These are phyloP conservation scores for Colletotrichum cordylinicola DNA, from an alignment of 2,329 filamentous ascomycete genomes.

Conservation along the genomic window DNA sequence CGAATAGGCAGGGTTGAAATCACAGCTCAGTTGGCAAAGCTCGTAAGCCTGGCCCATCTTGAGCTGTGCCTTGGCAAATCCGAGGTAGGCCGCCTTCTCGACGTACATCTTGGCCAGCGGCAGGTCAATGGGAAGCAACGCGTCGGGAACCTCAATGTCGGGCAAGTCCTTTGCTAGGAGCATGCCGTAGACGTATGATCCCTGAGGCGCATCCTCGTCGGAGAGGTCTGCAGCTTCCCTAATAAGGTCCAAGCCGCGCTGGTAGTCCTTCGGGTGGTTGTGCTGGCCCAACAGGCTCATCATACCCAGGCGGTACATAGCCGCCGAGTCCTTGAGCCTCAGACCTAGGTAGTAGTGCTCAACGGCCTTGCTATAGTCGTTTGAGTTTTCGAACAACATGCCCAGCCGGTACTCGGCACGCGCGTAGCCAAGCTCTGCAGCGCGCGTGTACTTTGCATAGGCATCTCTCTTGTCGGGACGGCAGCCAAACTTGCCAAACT, in stretches of 20 bases:
- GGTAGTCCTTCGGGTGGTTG: slow-evolving; percentile 83
- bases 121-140: slow-evolving; percentile 73
- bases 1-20: slow-evolving; percentile 91
- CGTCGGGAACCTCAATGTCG: slow-evolving; percentile 82
- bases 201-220: slow-evolving; percentile 96
- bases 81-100: slow-evolving; percentile 94
- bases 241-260: slow-evolving; percentile 81
- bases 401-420: slow-evolving; percentile 96
- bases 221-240: slow-evolving; percentile 82
- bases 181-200: slow-evolving; percentile 96
- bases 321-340: slow-evolving; percentile 83
- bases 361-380: slow-evolving; percentile 89
- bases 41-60: slow-evolving; percentile 98
- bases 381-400: slow-evolving; percentile 96
- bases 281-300: slow-evolving; percentile 96
- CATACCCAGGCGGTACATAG: slow-evolving; percentile 89
- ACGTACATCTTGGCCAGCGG: slow-evolving; percentile 83
- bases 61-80: slow-evolving; percentile 93
- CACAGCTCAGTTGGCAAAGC: slow-evolving; percentile 89
- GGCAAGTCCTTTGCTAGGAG: slow-evolving; percentile 87
- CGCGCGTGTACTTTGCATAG: slow-evolving; percentile 82
- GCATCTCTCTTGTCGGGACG: slow-evolving; percentile 94
- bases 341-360: slow-evolving; percentile 88
- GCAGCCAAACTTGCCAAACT: slow-evolving; percentile 95
- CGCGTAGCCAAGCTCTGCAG: slow-evolving; percentile 85